Evolutionary conservation across 331 rosid species (phyloP).

Genomic region (Phaseolus coccineus): DNA sequence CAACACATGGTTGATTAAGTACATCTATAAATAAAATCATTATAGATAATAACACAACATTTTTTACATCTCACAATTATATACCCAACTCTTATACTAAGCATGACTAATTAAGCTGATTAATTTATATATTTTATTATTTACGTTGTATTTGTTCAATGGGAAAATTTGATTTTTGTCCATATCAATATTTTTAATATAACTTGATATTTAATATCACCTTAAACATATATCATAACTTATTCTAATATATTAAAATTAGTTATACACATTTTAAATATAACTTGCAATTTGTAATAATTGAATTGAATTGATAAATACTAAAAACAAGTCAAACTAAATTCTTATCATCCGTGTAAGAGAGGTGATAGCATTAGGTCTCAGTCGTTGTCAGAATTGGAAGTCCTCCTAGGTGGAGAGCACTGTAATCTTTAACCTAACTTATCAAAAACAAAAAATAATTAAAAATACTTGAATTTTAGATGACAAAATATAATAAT

Average conservation of each 20-base stretch:
- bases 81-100: no score
- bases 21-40: no score
- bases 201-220: neutral
- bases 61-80: no score
- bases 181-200: neutral
- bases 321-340: neutral
- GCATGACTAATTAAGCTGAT: no score
- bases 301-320: neutral
- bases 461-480: neutral
- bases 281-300: neutral
- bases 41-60: no score
- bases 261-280: neutral
- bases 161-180: no score
- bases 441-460: slow-evolving; percentile 20
- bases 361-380: slow-evolving; percentile 54
- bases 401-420: slow-evolving; percentile 43
- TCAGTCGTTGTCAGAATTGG: slow-evolving; percentile 51
- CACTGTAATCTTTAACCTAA: slow-evolving; percentile 40
- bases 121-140: no score
- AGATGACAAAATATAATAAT: neutral
- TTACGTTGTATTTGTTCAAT: no score
- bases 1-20: no score
- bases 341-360: neutral
- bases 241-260: neutral
- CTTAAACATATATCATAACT: neutral